Evolutionary conservation across 1,284 basidiomycete genomes (phyloP), one percentile per base, ranked within the genome.

Genomic region (Cutaneotrichosporon mucoides): DNA sequence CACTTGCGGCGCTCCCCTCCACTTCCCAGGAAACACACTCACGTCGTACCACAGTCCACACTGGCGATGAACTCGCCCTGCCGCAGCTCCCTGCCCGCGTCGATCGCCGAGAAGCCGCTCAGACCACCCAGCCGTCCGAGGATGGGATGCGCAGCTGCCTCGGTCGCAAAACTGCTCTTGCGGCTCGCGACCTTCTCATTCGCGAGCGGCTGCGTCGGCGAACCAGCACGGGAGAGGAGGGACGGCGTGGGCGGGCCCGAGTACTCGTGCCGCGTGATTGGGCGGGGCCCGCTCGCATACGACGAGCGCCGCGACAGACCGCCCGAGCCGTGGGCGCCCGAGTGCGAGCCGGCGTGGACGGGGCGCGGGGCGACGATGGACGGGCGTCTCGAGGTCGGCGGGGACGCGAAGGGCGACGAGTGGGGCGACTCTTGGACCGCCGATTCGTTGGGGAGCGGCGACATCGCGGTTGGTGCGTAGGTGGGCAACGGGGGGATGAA

Each of bases 21-120:
- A n/a, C n/a, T n/a, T n/a, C n/a, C n/a, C n/a, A n/a, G n/a, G n/a
- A n/a, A n/a, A 40, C 9, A 40, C 37, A 81, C 88, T 76, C 70
- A 92, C 90, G 92, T 95, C 44, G 92, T 95, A 53, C 92, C 92
- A 70, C 92, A 94, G 77, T 95, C 92, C 61, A 95, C 81, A 54
- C 89, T 89, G 53, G 89, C 92, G 47, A 94, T 87, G 72, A 94
- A 92, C 73, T 92, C 85, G 44, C 72, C 76, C 8, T 66, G 56
- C 36, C 69, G 68, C 51, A 67, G 53, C 48, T 69, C 66, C 42
- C 44, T 67, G 62, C 44, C 67, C 43, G 55, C 57, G 50, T 68
- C 70, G 46, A 71, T 65, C 8, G 64, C 63, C 2, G 63, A 63
- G 43, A 70, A 66, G 1, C 65, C 65, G 15, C 66, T 55, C 6